Base-by-base conservation (phyloP, 2,329 filamentous ascomycete species). In the Pseudocercospora musae region DNA sequence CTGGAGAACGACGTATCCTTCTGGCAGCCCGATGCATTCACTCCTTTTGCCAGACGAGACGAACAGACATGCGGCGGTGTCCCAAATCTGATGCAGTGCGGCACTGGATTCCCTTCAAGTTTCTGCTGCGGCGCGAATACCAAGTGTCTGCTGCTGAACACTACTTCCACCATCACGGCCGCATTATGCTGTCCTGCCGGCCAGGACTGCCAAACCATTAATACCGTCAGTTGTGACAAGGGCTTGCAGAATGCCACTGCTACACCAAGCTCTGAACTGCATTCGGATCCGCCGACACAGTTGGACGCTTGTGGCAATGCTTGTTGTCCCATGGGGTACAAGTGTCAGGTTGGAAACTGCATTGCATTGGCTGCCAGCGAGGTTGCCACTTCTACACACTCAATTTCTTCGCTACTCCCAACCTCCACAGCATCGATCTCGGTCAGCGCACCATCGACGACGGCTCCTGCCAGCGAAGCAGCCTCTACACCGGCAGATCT, bases 241-340 rank as follows among this genome's bases (percentile, higher is more conserved):
- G 73, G 73, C 6, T 79, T 83, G 49, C 87, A 92, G 71, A 84
- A 92, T 69, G 81, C 85, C 2, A 80, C 76, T 8, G 68, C 77
- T 18, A 77, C 86, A 65, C 86, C 87, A 10, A 76, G 79, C 25
- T 86, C 86, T 31, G 79, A 83, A 27, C 78, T 92, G 69, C 90
- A 91, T 76, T 89, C 89, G 0, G 82, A 85, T 8, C 83, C 89
- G 29, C 79, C 80, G 18, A 80, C 82, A 9, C 76, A 79, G 10
- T 78, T 92, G 13, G 75, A 78, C 1, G 80, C 76, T 20, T 92
- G 90, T 69, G 87, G 83, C 13, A 73, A 69, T 18, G 75, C 68
- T 58, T 93, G 89, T 76, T 93, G 90, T 72, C 89, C 90, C 0
- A 87, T 88, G 74, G 90, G 90, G 2, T 92, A 88, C 76, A 77